Evolutionary conservation across 2,329 filamentous ascomycete species (phyloP), one percentile per base, ranked within the genome.

Genomic region (Amauroascus verrucosus): DNA sequence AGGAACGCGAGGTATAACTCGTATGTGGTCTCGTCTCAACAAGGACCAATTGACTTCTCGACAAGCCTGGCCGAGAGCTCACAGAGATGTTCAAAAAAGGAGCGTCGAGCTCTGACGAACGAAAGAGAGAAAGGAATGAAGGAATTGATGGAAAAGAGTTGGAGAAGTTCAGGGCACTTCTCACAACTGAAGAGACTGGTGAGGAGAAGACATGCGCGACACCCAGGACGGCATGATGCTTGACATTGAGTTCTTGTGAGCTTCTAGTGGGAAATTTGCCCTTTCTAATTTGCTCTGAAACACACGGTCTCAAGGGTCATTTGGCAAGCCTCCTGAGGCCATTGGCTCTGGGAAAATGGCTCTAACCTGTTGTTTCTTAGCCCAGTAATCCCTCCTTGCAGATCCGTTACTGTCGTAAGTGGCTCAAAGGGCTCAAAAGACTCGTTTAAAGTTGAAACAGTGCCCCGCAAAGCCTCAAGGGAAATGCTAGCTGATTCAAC

Each of bases 211-310:
- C n/a, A 26, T 18, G 30, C 38, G n/a, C 26, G 35, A 38, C n/a
- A 32, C 2, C 16, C 26, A 16, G 28, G 2, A 40, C 32, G 41
- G 50, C 50, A 45, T 50, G 37, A 46, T 45, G 48, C 48, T 44
- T 32, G 40, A 51, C 18, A 41, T 16, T 26, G 18, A 26, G 5
- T 35, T 35, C 48, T 32, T 38, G 9, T 44, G n/a, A 33, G 38
- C 37, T 51, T 51, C 35, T 32, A 44, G 46, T 22, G 28, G 32
- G 37, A 22, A 41, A 14, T 16, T 40, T 40, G 20, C 22, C 11
- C 22, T 52, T 45, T 30, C 40, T 52, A 24, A 52, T 52, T 52
- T 52, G 50, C 50, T 46, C 50, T 52, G 50, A 52, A 52, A 52
- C 50, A 46, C 26, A 7, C 22, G 46, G 22, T 32, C 20, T 46